Conservation (phyloP, 805 yeast genomes). For the Yarrowia sp. region DNA sequence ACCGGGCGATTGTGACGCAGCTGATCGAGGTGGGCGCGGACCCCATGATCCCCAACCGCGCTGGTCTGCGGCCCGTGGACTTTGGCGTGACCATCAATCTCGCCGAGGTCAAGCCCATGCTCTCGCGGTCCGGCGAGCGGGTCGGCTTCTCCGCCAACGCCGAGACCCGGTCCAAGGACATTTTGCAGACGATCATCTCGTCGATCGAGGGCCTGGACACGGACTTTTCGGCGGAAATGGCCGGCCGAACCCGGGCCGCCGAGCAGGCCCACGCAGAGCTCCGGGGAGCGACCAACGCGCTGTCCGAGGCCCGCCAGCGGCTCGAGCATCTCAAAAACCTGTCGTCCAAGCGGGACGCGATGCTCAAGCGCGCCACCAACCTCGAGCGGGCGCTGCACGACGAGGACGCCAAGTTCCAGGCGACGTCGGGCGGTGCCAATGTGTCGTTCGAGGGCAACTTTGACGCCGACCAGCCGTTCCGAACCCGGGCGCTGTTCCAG, state of each 20-base stretch:
- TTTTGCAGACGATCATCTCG: slow-evolving; percentile 60
- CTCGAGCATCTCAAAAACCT: slow-evolving; percentile 60
- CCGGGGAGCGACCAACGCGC: slow-evolving; percentile 61
- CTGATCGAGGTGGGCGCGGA: slow-evolving; percentile 89
- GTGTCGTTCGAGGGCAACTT: slow-evolving; percentile 59
- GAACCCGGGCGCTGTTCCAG: slow-evolving; percentile 59
- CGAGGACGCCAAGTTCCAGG: slow-evolving; percentile 63
- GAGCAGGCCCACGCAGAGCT: slow-evolving; percentile 62
- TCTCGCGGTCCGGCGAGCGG: slow-evolving; percentile 20
- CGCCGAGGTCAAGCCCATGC: slow-evolving; percentile 37
- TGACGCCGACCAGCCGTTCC: slow-evolving; percentile 93
- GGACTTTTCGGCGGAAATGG: slow-evolving; percentile 66
- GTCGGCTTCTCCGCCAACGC: slow-evolving; percentile 38
- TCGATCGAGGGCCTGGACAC: slow-evolving; percentile 61
- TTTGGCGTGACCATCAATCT: slow-evolving; percentile 64
- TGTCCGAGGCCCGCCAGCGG: slow-evolving; percentile 58
- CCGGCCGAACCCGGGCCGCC: slow-evolving; percentile 60
- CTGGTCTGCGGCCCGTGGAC: slow-evolving; percentile 86
- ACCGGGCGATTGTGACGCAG: slow-evolving; percentile 78
- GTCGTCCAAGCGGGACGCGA: slow-evolving; percentile 54
- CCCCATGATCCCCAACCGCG: slow-evolving; percentile 75
- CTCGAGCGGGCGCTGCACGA: slow-evolving; percentile 68
- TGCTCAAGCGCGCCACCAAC: slow-evolving; percentile 63
- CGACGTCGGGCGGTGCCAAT: slow-evolving; percentile 32
- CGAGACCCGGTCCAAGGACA: slow-evolving; percentile 51